These are phyloP conservation scores for Abrus precatorius DNA, from an alignment of 306 rosid species.

Conservation along the genomic window DNA sequence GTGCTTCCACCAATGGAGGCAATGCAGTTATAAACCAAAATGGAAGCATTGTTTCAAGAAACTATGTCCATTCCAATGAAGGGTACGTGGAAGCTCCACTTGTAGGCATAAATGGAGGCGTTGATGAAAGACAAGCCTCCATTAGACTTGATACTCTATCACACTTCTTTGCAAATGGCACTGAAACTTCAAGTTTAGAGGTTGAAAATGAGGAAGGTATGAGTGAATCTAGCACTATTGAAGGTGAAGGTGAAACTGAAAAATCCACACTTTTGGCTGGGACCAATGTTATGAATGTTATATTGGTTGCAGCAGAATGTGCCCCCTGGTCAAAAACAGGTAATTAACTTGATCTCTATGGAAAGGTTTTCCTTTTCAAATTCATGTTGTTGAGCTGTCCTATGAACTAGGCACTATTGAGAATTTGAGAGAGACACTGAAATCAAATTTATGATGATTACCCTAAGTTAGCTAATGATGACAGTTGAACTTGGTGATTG, in stretches of 20 bases:
- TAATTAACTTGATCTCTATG: conserved; percentile 30
- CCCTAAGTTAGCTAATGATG: background rate
- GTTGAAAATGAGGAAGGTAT: conserved; percentile 39
- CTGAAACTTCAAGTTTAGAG: conserved; percentile 36
- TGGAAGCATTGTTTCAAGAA: background rate
- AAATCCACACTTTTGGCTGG: conserved; percentile 80
- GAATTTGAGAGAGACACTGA: conserved; percentile 12
- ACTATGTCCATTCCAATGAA: background rate
- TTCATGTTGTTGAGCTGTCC: background rate
- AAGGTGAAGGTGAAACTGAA: conserved; percentile 42
- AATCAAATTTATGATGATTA: background rate
- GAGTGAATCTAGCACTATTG: conserved; percentile 40
- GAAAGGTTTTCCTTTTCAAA: conserved; percentile 17
- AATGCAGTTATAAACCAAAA: background rate
- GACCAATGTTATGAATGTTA: conserved; percentile 79
- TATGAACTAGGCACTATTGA: background rate
- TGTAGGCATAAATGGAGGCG: conserved; percentile 39
- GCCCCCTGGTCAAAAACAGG: conserved; percentile 94
- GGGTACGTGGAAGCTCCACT: background rate
- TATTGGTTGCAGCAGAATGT: conserved; percentile 85
- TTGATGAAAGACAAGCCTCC: conserved; percentile 25
- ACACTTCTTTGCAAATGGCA: conserved; percentile 49
- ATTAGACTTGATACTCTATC: conserved; percentile 46
- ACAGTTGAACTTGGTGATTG: background rate
- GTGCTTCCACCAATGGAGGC: background rate